Base-by-base conservation (phyloP, 768 basidiomycete genomes). In the Tubosaeta brunneosetosa region DNA sequence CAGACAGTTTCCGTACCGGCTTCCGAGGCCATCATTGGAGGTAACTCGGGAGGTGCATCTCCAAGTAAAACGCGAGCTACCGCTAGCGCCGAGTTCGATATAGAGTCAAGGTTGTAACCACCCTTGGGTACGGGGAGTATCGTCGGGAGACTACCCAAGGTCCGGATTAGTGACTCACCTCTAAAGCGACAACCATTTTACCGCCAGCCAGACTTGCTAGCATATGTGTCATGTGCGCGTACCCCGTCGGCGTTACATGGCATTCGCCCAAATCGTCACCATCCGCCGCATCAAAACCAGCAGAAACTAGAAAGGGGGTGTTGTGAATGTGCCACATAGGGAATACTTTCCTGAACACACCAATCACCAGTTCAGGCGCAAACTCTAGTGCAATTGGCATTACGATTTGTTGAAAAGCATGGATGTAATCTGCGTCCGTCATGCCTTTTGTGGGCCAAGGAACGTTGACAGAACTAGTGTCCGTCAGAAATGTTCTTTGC, bases 181-280 rank as follows among this genome's bases (percentile, higher is more conserved):
- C 97, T 38, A 99, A 80, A 2, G 93, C 94, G 29, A 95, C 92
- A 11, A 95, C 91, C 14, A 99, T 61, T 61, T 84, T 88, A 3
- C 97, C 97, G 8, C 82, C 81, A 22, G 95, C 95, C 16, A 99
- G 76, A 19, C 87, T 83, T 37, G 85, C 81, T 9, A 99, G 77
- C 92, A 99, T 95, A 64, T 97, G 90, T 6, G 97, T 97, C 94
- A 99, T 98, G 61, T 98, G 97, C 0, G 93, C 93, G 67, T 93
- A 99, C 5, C 94, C 97, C 16, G 84, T 80, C 1, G 97, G 97
- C 5, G 90, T 80, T 54, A 99, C 94, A 58, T 84, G 76, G 61
- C 94, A 97, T 71, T 87, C 88, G 33, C 97, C 97, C 4, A 99
- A 78, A 34, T 85, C 83, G 62, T 99, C 97, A 4, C 97, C 97